Base-by-base conservation (phyloP, 352 stramenopile genomes). In the Sclerospora graminicola region DNA sequence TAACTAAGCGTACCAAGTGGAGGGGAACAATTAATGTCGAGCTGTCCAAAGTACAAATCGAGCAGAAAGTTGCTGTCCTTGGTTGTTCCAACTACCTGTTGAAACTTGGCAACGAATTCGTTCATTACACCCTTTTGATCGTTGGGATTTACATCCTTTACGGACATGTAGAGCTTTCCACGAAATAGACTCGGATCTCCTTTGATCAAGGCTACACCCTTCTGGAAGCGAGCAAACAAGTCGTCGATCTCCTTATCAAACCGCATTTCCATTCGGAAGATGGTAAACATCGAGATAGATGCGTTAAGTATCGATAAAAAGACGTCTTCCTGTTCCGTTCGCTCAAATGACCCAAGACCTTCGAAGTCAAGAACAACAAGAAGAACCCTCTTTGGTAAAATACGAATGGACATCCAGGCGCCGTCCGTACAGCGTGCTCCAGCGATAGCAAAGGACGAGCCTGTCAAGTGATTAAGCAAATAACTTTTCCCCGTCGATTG, bases 401-500 rank as follows among this genome's bases (percentile, higher is more conserved):
- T 48, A 1, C 51, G 57, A 23, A 69, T 35, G n/a, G 50, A 55
- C 59, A 73, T 73, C 63, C 63, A 73, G 0, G 63, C 63, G 26
- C 59, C 63, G 5, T 73, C 63, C 1, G 59, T 73, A 27, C 63
- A 73, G 0, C 63, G 55, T 26, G 59, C 47, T 15, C 63, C 63
- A 54, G 60, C 56, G n/a, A 74, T 84, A 5, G 75, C 69, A 58
- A 85, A 86, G 4, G 77, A 89, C 1, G 66, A 76, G 0, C 77
- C 74, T 0, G 74, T 83, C 38, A 89, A 50, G 29, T 87, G 78
- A 32, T 88, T 90, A 0, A 90, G 45, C 13, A 86, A 70, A 39
- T 90, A 90, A 41, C 73, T 86, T 39, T 89, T 87, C 4, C 78
- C 74, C 1, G 78, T 89, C 13, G 78, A 89, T 45, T 89, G 78